Percentiles rank a stretch among this genome's conserved stretches.
Evolutionary conservation across 2,329 filamentous ascomycete genomes (phyloP).

Genomic region (Tolypocladium album): DNA sequence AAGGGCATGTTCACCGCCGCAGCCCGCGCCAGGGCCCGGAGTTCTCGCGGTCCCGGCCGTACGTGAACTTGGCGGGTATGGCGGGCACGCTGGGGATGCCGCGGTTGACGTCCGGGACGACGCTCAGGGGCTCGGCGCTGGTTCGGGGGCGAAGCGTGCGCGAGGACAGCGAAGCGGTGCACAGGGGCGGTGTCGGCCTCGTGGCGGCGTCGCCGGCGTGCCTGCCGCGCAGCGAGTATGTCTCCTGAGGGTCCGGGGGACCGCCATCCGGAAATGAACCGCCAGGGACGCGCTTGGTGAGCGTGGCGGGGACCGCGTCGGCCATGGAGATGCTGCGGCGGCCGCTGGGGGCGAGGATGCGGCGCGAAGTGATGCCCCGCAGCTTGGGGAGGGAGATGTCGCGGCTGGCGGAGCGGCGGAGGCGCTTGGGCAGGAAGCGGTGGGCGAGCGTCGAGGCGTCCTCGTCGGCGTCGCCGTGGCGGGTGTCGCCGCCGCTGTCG

Average conservation of each 20-base stretch:
- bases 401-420: constrained; percentile 39
- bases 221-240: constrained; percentile 1
- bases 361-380: constrained; percentile 16
- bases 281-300: constrained; percentile 13
- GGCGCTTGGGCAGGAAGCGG: constrained; percentile 25
- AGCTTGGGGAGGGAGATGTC: constrained; percentile 26
- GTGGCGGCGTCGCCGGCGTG: neutral
- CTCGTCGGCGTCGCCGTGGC: constrained; percentile 7
- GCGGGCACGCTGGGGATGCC: constrained; percentile 34
- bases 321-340: constrained; percentile 17
- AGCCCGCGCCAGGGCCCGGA: constrained; percentile 18
- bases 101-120: constrained; percentile 34
- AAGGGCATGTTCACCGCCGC: constrained; percentile 6
- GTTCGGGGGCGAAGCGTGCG: neutral
- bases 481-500: constrained; percentile 17
- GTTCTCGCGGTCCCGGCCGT: constrained; percentile 23
- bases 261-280: neutral
- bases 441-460: constrained; percentile 10
- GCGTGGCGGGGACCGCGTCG: constrained; percentile 7
- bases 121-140: constrained; percentile 19
- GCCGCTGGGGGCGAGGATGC: constrained; percentile 7
- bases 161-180: neutral
- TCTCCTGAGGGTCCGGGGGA: neutral
- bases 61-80: constrained; percentile 31
- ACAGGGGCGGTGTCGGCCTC: neutral